phyloP scores from a whole-genome alignment of 352 stramenopile genomes.

The Globisporangium splendens region DNA sequence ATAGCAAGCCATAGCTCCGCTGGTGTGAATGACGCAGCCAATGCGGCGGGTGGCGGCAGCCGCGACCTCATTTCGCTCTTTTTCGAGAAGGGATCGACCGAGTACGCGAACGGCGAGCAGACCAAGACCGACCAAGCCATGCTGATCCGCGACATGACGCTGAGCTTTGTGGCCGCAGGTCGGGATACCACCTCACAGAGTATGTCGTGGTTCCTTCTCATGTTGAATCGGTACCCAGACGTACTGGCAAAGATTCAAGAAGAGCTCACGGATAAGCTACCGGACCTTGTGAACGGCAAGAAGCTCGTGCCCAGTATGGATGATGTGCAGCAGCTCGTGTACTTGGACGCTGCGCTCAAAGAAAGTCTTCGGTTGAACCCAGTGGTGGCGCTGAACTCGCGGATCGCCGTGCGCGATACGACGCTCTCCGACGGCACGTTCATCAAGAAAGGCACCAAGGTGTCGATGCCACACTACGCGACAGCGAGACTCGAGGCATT shows the following conservation, averaged over 20 bases:
- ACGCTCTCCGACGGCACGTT: slow-evolving; percentile 46
- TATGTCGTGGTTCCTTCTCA: slow-evolving; percentile 74
- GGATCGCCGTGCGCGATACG: slow-evolving; percentile 28
- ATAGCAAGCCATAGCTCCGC: background rate
- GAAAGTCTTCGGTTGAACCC: slow-evolving; percentile 56
- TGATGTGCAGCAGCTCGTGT: slow-evolving; percentile 39
- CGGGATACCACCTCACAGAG: slow-evolving; percentile 71
- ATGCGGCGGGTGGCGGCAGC: background rate
- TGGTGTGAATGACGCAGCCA: no score
- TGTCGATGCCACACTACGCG: slow-evolving; percentile 39
- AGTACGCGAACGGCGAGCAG: slow-evolving; percentile 8
- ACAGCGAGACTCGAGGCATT: slow-evolving; percentile 27
- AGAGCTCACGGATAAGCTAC: slow-evolving; percentile 27
- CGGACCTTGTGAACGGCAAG: slow-evolving; percentile 16
- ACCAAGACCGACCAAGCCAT: slow-evolving; percentile 1
- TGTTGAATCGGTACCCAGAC: slow-evolving; percentile 59
- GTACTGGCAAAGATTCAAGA: slow-evolving; percentile 25
- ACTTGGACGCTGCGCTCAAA: slow-evolving; percentile 39
- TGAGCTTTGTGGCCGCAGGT: slow-evolving; percentile 80
- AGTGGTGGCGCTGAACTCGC: slow-evolving; percentile 30
- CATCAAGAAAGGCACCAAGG: slow-evolving; percentile 26
- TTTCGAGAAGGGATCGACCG: slow-evolving; percentile 30
- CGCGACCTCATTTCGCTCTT: slow-evolving; percentile 53
- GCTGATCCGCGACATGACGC: slow-evolving; percentile 72
- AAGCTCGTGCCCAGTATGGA: slow-evolving; percentile 30